Base-by-base conservation (phyloP, 2,329 filamentous ascomycete species). In the Trichoderma sp. region DNA sequence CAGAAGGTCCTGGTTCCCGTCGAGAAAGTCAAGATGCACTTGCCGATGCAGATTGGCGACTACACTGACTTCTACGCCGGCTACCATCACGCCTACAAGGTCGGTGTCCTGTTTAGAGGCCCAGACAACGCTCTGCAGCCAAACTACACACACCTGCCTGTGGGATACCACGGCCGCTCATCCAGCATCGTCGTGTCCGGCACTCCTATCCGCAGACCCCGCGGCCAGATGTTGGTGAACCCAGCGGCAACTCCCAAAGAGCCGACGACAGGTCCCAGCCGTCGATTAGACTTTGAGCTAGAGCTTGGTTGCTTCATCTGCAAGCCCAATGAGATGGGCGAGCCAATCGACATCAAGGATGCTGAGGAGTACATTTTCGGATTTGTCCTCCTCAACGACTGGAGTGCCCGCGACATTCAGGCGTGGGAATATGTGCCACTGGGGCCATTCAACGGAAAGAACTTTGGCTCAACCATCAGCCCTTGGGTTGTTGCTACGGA, bases 51-150 rank as follows among this genome's bases (percentile, higher is more conserved):
- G 42, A 92, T 94, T 73, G 90, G 91, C 35, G 92, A 94, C 75
- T 94, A 94, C 76, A 92, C 92, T 2, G 92, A 95, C 76, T 95
- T 94, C 80, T 95, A 92, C 75, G 92, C 90, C 15, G 91, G 92
- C 58, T 80, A 90, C 73, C 90, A 94, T 74, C 92, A 95, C 78
- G 92, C 92, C 5, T 91, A 88, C 81, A 80, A 80, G 72, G 83
- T 91, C 9, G 91, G 91, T 4, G 84, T 87, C 1, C 83, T 94
- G 25, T 93, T 94, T 79, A 87, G 92, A 37, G 91, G 90, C 0
- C 85, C 89, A 0, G 84, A 86, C 17, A 92, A 93, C 71, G 91
- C 91, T 0, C 81, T 95, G 22, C 90, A 94, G 77, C 90, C 91
- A 10, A 94, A 94, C 76, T 95, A 94, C 77, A 91, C 86, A 59